phyloP scores from a whole-genome alignment of 768 basidiomycete genomes.

The Suillus tomentosus region DNA sequence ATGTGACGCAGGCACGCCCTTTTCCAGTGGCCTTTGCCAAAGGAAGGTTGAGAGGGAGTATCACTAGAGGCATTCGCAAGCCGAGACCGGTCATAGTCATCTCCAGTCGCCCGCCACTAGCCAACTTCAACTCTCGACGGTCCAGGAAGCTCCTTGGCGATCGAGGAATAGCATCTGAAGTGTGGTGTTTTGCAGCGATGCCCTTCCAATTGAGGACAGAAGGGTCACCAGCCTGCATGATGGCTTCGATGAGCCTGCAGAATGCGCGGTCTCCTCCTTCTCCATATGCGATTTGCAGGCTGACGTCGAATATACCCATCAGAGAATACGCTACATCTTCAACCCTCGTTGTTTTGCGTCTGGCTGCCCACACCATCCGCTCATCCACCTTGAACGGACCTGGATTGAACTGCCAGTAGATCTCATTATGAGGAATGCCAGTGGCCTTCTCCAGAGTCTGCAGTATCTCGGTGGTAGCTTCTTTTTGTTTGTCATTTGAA shows the following conservation, averaged over 20 bases:
- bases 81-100: background rate
- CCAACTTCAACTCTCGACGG: background rate
- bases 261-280: slow-evolving; percentile 18
- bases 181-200: background rate
- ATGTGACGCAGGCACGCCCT: background rate
- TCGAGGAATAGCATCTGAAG: background rate
- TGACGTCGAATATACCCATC: slow-evolving; percentile 19
- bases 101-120: background rate
- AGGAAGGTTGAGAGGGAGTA: background rate
- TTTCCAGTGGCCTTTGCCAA: background rate
- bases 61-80: background rate
- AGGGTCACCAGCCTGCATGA: slow-evolving; percentile 11
- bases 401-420: background rate
- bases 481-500: background rate
- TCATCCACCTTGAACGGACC: slow-evolving; percentile 3
- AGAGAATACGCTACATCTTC: slow-evolving; percentile 23
- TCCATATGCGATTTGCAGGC: slow-evolving; percentile 20
- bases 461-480: background rate
- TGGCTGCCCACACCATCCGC: slow-evolving; percentile 20
- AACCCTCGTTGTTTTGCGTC: slow-evolving; percentile 17
- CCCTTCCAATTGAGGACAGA: slow-evolving; percentile 14
- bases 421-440: background rate
- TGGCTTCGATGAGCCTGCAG: slow-evolving; percentile 13
- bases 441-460: background rate
- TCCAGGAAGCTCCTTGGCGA: background rate